phyloP scores from a whole-genome alignment of 495 filamentous ascomycete species.

The Penicillium pancosmium region DNA sequence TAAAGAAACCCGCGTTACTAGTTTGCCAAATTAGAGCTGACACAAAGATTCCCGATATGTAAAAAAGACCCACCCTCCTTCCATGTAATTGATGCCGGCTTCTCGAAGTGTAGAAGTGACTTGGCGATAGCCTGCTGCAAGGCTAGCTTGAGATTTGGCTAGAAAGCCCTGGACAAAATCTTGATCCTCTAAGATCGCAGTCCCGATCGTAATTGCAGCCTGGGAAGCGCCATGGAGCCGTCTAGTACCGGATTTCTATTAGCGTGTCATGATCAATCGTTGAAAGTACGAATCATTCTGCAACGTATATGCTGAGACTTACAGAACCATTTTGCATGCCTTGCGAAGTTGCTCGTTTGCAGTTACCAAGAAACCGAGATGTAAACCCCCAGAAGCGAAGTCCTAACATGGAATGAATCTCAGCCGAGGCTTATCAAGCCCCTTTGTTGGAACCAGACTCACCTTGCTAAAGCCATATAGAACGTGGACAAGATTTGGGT shows the following conservation, averaged over 20 bases:
- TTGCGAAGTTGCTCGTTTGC: conserved; percentile 33
- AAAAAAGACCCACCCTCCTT: conserved; percentile 28
- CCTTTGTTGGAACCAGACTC: not conserved
- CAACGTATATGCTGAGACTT: conserved; percentile 1
- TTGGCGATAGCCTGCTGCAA: conserved; percentile 31
- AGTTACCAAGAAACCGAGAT: conserved; percentile 55
- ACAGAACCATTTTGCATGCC: conserved; percentile 35
- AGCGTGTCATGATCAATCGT: not conserved
- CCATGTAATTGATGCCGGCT: conserved; percentile 38
- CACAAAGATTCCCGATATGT: not conserved
- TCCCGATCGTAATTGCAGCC: conserved; percentile 39
- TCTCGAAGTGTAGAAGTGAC: conserved; percentile 27
- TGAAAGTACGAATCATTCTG: not conserved
- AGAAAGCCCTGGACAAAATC: conserved; percentile 35
- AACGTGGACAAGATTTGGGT: conserved; percentile 55
- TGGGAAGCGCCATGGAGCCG: conserved; percentile 39
- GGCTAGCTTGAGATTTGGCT: conserved; percentile 21
- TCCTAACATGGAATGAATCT: conserved; percentile 35
- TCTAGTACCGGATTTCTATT: conserved; percentile 10
- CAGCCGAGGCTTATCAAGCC: not conserved
- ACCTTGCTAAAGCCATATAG: conserved; percentile 62
- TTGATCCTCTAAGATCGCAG: conserved; percentile 40
- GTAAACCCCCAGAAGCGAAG: conserved; percentile 56
- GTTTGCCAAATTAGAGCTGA: not conserved
- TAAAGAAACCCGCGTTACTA: conserved; percentile 55